Evolutionary conservation across 1,139 yeast species (phyloP).

Genomic region (Yamadazyma sp.): DNA sequence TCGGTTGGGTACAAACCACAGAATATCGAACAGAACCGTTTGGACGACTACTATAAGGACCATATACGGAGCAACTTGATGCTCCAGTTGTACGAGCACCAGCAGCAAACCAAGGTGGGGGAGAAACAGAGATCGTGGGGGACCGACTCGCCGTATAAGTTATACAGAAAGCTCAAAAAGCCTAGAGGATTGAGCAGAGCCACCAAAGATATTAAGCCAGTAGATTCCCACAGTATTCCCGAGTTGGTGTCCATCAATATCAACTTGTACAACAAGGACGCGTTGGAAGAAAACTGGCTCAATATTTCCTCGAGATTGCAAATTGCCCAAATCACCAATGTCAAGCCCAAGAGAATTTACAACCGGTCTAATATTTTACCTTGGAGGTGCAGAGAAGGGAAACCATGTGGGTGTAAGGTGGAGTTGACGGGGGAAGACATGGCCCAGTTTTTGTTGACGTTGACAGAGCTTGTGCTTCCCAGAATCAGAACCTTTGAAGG

Average conservation of each 20-base stretch:
- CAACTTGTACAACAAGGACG: slow-evolving; percentile 76
- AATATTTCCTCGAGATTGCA: slow-evolving; percentile 80
- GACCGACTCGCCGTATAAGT: slow-evolving; percentile 83
- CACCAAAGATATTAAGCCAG: slow-evolving; percentile 69
- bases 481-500: slow-evolving; percentile 88
- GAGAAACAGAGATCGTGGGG: slow-evolving; percentile 83
- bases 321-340: slow-evolving; percentile 90
- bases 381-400: slow-evolving; percentile 87
- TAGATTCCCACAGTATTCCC: slow-evolving; percentile 70
- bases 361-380: slow-evolving; percentile 80
- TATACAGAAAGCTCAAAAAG: slow-evolving; percentile 71
- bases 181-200: slow-evolving; percentile 68
- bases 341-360: slow-evolving; percentile 70
- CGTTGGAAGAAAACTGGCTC: slow-evolving; percentile 69
- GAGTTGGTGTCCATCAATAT: slow-evolving; percentile 62
- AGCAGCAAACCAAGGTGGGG: slow-evolving; percentile 54
- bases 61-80: slow-evolving; percentile 75
- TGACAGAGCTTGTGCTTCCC: slow-evolving; percentile 91
- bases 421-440: slow-evolving; percentile 77
- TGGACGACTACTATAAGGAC: slow-evolving; percentile 73
- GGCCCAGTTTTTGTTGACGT: slow-evolving; percentile 80
- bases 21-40: slow-evolving; percentile 73
- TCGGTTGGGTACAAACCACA: slow-evolving; percentile 77
- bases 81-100: slow-evolving; percentile 75
- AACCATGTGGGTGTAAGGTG: slow-evolving; percentile 89